Conservation (phyloP, 2,329 filamentous ascomycete genomes). For the Colletotrichum sp. region DNA sequence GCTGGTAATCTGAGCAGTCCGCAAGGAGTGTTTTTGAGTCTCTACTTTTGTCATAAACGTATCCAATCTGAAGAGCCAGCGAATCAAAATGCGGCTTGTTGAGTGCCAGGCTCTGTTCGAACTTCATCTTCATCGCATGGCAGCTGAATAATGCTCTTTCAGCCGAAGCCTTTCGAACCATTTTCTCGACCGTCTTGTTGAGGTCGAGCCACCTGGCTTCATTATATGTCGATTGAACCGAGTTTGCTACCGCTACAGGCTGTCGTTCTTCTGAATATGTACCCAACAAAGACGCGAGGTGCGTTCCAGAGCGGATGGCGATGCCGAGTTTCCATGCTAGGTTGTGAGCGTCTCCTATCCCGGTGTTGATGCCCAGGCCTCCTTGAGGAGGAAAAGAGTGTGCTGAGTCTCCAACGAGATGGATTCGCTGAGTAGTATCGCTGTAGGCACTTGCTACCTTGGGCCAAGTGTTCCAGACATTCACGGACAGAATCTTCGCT, state of each 20-base stretch:
- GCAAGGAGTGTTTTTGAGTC: background rate
- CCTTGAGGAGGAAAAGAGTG: background rate
- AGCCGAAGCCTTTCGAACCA: background rate
- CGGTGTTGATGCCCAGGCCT: background rate
- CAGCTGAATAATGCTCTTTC: background rate
- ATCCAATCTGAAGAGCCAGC: background rate
- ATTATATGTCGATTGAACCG: background rate
- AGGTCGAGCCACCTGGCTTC: background rate
- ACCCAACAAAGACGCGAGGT: background rate
- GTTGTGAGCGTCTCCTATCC: background rate
- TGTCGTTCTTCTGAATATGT: background rate
- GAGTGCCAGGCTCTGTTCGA: background rate
- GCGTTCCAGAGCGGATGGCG: background rate
- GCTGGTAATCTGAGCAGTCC: background rate
- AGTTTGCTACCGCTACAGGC: background rate
- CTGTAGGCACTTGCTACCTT: background rate
- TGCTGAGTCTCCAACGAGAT: background rate
- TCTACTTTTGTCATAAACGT: background rate
- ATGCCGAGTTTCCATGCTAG: background rate
- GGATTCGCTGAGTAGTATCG: background rate
- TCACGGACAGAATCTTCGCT: background rate
- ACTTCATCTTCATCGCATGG: background rate
- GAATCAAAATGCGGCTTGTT: background rate
- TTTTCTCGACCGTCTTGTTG: background rate
- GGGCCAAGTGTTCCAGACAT: background rate